phyloP scores from a whole-genome alignment of 2,329 filamentous ascomycete species.

The Ophiostoma sp. region DNA sequence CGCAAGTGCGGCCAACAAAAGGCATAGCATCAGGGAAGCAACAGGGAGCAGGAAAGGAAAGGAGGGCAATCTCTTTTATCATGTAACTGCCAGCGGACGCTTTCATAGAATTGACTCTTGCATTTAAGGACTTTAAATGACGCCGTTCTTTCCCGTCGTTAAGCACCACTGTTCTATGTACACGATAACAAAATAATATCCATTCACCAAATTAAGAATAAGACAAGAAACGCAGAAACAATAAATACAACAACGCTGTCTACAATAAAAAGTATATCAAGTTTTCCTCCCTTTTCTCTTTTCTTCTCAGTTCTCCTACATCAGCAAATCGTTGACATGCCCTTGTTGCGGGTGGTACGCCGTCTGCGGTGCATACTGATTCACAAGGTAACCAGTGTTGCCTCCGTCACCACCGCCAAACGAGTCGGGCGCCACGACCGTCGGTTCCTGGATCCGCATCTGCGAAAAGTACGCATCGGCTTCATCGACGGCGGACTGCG shows the following conservation, averaged over 20 bases:
- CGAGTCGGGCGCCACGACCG: constrained; percentile 54
- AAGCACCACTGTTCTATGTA: neutral
- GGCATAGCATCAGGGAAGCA: neutral
- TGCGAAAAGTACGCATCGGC: constrained; percentile 89
- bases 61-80: neutral
- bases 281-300: neutral
- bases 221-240: neutral
- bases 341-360: constrained; percentile 68
- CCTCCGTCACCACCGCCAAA: constrained; percentile 60
- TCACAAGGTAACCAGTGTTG: constrained; percentile 68
- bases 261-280: neutral
- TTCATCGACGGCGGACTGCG: constrained; percentile 75
- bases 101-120: constrained; percentile 9
- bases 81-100: neutral
- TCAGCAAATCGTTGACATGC: constrained; percentile 65
- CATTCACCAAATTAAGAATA: neutral
- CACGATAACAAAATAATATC: neutral
- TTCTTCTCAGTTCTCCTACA: constrained; percentile 35
- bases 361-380: constrained; percentile 76
- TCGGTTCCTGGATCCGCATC: constrained; percentile 64
- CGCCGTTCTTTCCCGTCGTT: neutral
- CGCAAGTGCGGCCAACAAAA: neutral
- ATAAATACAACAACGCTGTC: constrained; percentile 9
- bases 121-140: neutral
- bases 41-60: neutral